These are phyloP conservation scores for Breynia disticha DNA, from an alignment of 441 rosid species.

Conservation along the genomic window DNA sequence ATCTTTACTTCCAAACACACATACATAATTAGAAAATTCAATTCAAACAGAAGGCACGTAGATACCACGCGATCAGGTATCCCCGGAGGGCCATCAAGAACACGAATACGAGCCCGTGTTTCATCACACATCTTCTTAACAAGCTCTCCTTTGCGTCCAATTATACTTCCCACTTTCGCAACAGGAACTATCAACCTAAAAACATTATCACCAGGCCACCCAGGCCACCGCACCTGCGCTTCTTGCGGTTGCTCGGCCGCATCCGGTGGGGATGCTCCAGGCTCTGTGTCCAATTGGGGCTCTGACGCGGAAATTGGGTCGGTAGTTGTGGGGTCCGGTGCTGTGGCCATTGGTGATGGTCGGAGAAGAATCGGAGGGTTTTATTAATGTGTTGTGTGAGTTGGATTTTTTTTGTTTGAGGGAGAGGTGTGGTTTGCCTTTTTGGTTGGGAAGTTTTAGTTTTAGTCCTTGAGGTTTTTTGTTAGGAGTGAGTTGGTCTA, in stretches of 20 bases:
- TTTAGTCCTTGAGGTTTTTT: no score
- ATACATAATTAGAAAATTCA: not conserved
- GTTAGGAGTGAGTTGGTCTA: no score
- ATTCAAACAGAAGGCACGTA: constrained; percentile 3
- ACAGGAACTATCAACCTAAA: constrained; percentile 78
- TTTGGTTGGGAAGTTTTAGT: no score
- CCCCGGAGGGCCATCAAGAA: constrained; percentile 57
- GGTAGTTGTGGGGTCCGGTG: no score
- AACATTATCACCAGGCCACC: constrained; percentile 93
- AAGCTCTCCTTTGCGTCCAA: constrained; percentile 83
- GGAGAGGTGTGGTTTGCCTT: no score
- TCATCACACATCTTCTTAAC: constrained; percentile 90
- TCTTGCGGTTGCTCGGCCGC: not conserved
- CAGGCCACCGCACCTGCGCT: constrained; percentile 50
- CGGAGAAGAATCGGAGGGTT: no score
- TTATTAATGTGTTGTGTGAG: no score
- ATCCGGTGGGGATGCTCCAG: not conserved
- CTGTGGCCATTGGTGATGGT: no score
- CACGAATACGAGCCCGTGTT: constrained; percentile 76
- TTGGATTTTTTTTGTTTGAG: no score
- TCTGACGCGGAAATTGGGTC: no score
- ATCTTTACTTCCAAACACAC: no score
- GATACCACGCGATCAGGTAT: constrained; percentile 71
- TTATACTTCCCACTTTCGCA: constrained; percentile 73
- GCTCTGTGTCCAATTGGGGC: no score